phyloP scores from a whole-genome alignment of 2,329 filamentous ascomycete species.

The Aquanectria penicillioides region DNA sequence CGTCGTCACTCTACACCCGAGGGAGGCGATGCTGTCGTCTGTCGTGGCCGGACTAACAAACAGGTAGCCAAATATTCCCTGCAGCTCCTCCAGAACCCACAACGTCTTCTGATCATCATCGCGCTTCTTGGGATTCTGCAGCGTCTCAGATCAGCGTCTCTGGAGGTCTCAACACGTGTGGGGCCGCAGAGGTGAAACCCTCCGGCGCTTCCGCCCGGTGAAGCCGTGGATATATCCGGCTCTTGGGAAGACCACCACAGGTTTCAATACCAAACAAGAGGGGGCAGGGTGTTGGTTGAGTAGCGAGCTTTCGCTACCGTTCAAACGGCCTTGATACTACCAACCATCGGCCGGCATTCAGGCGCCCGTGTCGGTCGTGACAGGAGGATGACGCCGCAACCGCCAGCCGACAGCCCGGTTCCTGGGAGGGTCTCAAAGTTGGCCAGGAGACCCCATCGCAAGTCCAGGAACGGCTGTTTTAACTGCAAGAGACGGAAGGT shows the following conservation, averaged over 20 bases:
- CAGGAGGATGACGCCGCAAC: slow-evolving; percentile 37
- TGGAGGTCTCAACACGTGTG: slow-evolving; percentile 26
- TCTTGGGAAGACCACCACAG: slow-evolving; percentile 27
- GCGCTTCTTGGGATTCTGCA: slow-evolving; percentile 10
- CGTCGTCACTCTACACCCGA: slow-evolving; percentile 26
- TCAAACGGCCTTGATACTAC: not conserved
- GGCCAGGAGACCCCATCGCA: slow-evolving; percentile 43
- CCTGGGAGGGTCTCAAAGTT: slow-evolving; percentile 40
- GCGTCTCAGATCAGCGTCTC: slow-evolving; percentile 1
- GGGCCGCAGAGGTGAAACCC: slow-evolving; percentile 34
- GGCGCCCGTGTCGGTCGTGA: not conserved
- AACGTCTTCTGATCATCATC: slow-evolving; percentile 13
- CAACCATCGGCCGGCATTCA: not conserved
- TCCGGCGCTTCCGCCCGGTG: slow-evolving; percentile 39
- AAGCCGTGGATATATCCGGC: slow-evolving; percentile 34
- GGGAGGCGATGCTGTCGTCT: slow-evolving; percentile 24
- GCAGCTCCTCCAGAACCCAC: slow-evolving; percentile 16
- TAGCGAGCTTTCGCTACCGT: not conserved
- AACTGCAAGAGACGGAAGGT: slow-evolving; percentile 47
- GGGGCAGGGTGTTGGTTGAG: not conserved
- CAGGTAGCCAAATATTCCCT: slow-evolving; percentile 28
- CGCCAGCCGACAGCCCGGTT: slow-evolving; percentile 36
- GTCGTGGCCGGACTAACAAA: slow-evolving; percentile 39
- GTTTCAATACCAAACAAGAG: slow-evolving; percentile 27
- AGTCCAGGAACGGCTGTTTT: slow-evolving; percentile 44